A percentile compares a stretch with the other conserved stretches of the same genome.
These are phyloP conservation scores for Dorcoceras hygrometricum DNA, from an alignment of 257 asterid species.

Conservation along the genomic window DNA sequence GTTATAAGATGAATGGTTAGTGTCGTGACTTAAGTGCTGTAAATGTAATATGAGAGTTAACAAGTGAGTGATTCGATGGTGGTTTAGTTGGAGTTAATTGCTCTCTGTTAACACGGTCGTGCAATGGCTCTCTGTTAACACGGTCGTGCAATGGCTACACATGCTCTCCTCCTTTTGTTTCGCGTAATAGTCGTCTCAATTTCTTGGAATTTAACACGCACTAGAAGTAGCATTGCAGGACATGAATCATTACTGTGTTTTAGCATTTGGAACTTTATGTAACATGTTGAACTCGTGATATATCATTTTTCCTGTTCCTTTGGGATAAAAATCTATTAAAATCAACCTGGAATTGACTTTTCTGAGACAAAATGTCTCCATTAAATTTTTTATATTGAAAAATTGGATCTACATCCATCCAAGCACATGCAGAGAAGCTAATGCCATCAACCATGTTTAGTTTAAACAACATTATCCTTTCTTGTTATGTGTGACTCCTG, in stretches of 20 bases:
- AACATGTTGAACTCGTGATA: constrained; percentile 2
- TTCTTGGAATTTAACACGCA: too few relatives aligned
- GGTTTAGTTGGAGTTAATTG: background rate
- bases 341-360: constrained; percentile 2
- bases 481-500: constrained; percentile 11
- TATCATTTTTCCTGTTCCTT: background rate
- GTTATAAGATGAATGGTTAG: too few relatives aligned
- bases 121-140: too few relatives aligned
- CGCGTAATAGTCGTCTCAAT: too few relatives aligned
- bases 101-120: too few relatives aligned
- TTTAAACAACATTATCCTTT: background rate
- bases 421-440: background rate
- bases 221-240: too few relatives aligned
- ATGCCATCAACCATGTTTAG: background rate
- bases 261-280: background rate
- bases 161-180: too few relatives aligned
- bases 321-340: constrained; percentile 4
- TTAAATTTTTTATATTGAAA: constrained; percentile 13
- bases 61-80: background rate
- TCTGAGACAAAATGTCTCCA: constrained; percentile 14
- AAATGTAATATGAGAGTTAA: background rate
- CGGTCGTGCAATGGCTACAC: too few relatives aligned
- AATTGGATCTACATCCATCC: constrained; percentile 1
- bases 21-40: constrained; percentile 2
- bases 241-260: background rate